These are phyloP conservation scores for Pseudogymnoascus sp. DNA, from an alignment of 2,329 filamentous ascomycete genomes.

Conservation along the genomic window DNA sequence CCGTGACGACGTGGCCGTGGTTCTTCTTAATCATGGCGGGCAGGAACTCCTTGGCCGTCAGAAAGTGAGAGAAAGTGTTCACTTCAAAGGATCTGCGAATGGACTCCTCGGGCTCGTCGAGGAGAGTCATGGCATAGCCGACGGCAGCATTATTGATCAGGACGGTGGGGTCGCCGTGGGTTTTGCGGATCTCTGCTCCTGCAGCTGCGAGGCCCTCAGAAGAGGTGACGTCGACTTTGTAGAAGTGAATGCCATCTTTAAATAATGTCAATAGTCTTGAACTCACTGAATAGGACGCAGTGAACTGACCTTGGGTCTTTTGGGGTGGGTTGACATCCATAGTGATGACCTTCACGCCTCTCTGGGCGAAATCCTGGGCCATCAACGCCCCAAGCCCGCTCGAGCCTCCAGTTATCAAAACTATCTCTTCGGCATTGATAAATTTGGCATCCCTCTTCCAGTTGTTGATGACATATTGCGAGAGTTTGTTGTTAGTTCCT, in stretches of 20 bases:
- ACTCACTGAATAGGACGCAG: background rate
- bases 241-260: background rate
- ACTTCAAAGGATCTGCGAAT: slow-evolving; percentile 38
- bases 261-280: background rate
- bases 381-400: slow-evolving; percentile 62
- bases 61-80: slow-evolving; percentile 40
- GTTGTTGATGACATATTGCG: slow-evolving; percentile 39
- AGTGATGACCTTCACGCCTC: slow-evolving; percentile 58
- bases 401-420: slow-evolving; percentile 65
- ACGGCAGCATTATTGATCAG: slow-evolving; percentile 36
- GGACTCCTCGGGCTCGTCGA: slow-evolving; percentile 31
- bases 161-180: slow-evolving; percentile 30
- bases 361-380: slow-evolving; percentile 53
- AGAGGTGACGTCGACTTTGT: slow-evolving; percentile 38
- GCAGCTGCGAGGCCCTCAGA: slow-evolving; percentile 36
- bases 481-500: slow-evolving; percentile 42
- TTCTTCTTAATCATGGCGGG: slow-evolving; percentile 39
- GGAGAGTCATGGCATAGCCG: slow-evolving; percentile 32
- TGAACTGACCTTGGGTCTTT: background rate
- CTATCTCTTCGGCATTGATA: slow-evolving; percentile 58
- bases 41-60: slow-evolving; percentile 38
- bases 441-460: slow-evolving; percentile 43
- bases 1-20: slow-evolving; percentile 44
- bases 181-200: slow-evolving; percentile 30
- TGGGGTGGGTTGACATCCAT: slow-evolving; percentile 56